Base-by-base conservation (phyloP, 768 basidiomycete species). In the Suillus fuscotomentosus region DNA sequence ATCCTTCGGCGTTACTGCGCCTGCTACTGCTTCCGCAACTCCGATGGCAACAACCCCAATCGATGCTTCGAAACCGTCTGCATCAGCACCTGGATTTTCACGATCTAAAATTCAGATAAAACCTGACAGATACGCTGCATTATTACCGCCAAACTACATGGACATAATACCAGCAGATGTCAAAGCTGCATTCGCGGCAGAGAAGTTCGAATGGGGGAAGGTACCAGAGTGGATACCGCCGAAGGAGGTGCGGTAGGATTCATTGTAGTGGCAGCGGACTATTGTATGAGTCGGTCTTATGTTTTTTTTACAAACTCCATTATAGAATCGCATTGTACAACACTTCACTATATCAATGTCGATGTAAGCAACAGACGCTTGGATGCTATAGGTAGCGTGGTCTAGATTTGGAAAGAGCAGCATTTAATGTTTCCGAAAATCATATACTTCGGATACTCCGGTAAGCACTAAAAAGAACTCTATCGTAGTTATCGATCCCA, bases 201-300 rank as follows among this genome's bases (percentile, higher is more conserved):
- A 78, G 61, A 85, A 76, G 74, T 93, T 92, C 69, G 86, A 86
- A 70, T 89, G 85, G 81, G 85, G 87, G 72, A 82, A 83, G 65
- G 81, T 93, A 55, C 91, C 91, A 1, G 89, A 90, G 64, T 91
- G 87, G 86, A 79, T 88, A 63, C 91, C 91, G 45, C 91, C 90
- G 10, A 68, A 84, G 61, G 84, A 86, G 70, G 70, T 87, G 64
- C 78, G 87, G 63, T 87, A 78, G 76, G 50, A 14, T 24, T 47
- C 10, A 9, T 36, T 39, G 27, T 24, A 3, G 27, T 20, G 24
- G 20, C 22, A 24, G 2, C 34, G 55, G 39, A 42, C 22, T 60
- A 42, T 41, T 55, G 55, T 62, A 41, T 60, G 38, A 59, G 9
- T 31, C 34, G 14, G 34, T 20, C 50, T 34, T 54, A 15, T 65